Evolutionary conservation across 2,329 filamentous ascomycete species (phyloP), one percentile per base, ranked within the genome.

Genomic region (Colletotrichum sp.): DNA sequence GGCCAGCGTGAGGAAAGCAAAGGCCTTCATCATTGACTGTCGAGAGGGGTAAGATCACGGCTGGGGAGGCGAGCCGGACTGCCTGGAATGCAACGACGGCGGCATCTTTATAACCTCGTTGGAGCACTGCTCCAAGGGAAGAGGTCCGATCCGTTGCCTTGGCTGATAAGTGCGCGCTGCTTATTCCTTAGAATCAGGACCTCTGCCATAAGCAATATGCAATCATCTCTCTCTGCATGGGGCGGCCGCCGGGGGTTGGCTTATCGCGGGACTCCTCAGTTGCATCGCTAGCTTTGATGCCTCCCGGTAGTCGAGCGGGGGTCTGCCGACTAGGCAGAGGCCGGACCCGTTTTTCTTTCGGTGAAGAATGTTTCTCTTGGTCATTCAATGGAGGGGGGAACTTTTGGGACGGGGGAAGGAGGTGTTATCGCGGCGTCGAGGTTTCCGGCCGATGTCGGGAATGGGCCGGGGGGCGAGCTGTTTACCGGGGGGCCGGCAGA

Each of bases 1-100:
- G 43, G 71, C 70, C 32, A 79, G 66, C 68, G 57, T 60, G 16
- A 79, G 65, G 65, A 75, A 43, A 55, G 75, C 24, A 43, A 70
- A 30, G 26, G 57, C 65, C 74, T 68, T 77, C 76, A 77, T 77
- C 14, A 9, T 61, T 32, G 28, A 60, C 8, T 21, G 18, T 12
- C 8, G 10, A 10, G 52, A 21, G n/a, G 60, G 34, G 7, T 28
- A 4, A 52, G 43, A 21, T 52, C 43, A 52, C 52, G 16, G 28
- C 67, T 24, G n/a, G 39, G 3, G 10, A 30, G 18, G 16, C 16
- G 24, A n/a, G 14, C 28, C 12, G 48, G 55, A 32, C 24, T n/a
- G 21, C 28, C 28, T 24, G 32, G 6, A 21, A 28, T 30, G 4
- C 16, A 14, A 30, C 39, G 65, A 8, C 18, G 48, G 36, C 55